Base-by-base conservation (phyloP, 192 early-diverging fungal species). In the Coemansia sp. region DNA sequence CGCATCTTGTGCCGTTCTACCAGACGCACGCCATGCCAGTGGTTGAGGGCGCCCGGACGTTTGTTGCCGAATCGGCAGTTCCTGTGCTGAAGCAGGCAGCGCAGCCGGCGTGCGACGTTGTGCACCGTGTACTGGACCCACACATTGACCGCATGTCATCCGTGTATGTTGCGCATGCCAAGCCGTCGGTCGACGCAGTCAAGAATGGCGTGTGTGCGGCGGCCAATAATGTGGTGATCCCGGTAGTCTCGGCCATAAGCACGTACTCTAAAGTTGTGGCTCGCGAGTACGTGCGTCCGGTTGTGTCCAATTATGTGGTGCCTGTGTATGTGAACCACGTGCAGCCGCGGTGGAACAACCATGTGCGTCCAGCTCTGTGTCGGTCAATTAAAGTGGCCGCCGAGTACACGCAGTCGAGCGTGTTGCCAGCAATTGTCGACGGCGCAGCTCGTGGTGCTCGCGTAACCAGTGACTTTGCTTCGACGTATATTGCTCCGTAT, bases 1-100 rank as follows among this genome's bases (percentile, higher is more conserved):
- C 73, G n/a, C 78, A 81, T 22, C 60, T 81, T 17, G 78, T 56
- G n/a, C 78, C 73, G 20, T 72, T 81, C 51, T 81, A 81, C 60
- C 54, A 68, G 57, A 69, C 63, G 52, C 78, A 81, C 36, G 78
- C 60, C 2, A 61, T 46, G 8, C 73, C 73, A 0, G 34, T 66
- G 22, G 69, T 72, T 6, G 55, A 28, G 40, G 52, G 57, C 3
- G 68, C 62, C 0, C 57, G 40, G 9, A 5, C 28, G 2, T 62
- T 81, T 63, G 60, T 67, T 14, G 17, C 23, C 0, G 69, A 75
- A 34, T 65, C 69, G 11, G 78, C 60, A 4, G 15, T n/a, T 4
- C 73, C 78, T 12, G 60, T 55, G 2, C 11, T 75, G 14, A 58
- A 62, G 7, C 57, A 52, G 54, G 78, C 58, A 0, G 42, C 66